Percentiles rank a stretch among this genome's conserved stretches.
phyloP scores from a whole-genome alignment of 2,329 filamentous ascomycete species.

The Alternaria gaisen region DNA sequence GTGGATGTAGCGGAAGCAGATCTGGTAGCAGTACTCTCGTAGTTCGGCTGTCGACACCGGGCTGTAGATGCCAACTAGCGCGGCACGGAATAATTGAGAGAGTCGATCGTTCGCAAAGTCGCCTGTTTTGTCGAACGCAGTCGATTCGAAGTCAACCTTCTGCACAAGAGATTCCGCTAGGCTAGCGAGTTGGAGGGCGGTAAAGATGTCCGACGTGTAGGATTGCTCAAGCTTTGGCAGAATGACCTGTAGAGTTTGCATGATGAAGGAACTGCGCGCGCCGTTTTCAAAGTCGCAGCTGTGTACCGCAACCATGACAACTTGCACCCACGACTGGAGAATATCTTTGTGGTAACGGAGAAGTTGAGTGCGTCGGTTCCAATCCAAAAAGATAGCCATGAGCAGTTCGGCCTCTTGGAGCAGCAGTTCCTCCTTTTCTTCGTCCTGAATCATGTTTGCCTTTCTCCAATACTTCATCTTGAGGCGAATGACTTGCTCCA shows the following conservation, averaged over 20 bases:
- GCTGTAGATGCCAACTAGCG: conserved; percentile 79
- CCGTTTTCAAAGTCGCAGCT: conserved; percentile 80
- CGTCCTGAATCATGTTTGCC: conserved; percentile 52
- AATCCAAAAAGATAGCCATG: conserved; percentile 67
- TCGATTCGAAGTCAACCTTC: conserved; percentile 69
- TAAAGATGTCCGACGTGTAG: conserved; percentile 71
- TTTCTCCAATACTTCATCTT: conserved; percentile 70
- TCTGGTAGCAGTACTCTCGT: conserved; percentile 87
- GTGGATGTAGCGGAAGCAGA: conserved; percentile 85
- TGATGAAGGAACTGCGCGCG: conserved; percentile 77
- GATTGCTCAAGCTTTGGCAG: conserved; percentile 86
- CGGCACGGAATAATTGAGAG: conserved; percentile 89
- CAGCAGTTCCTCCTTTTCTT: conserved; percentile 27
- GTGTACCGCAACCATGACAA: conserved; percentile 84
- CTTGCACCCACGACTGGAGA: conserved; percentile 82
- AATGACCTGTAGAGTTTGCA: conserved; percentile 87
- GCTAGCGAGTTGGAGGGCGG: conserved; percentile 78
- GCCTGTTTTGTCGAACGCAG: conserved; percentile 59
- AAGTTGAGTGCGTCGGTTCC: conserved; percentile 71
- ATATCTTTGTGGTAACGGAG: conserved; percentile 68
- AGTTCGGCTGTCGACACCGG: conserved; percentile 75
- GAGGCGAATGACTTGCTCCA: conserved; percentile 77
- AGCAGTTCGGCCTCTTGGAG: conserved; percentile 63
- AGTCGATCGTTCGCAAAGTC: conserved; percentile 88
- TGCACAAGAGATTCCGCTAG: conserved; percentile 78